Evolutionary conservation across 495 filamentous ascomycete species (phyloP), one percentile per base, ranked within the genome.

Genomic region (Neurospora sublineolata): DNA sequence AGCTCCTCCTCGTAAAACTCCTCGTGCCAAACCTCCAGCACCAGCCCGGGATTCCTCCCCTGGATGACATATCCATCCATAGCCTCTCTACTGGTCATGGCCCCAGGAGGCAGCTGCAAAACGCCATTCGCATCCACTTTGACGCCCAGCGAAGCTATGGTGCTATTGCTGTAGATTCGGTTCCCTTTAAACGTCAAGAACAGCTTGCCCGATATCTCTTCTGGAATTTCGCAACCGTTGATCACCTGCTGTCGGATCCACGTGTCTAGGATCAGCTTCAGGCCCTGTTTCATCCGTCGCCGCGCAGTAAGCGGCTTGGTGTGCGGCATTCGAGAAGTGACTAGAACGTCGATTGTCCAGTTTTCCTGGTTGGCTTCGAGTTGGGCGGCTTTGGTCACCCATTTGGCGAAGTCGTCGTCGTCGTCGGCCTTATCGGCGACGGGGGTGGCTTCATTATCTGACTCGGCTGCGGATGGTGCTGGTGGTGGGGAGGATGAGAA

Each of bases 141-240:
- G 38, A 89, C 86, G 37, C 85, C 91, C 70, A 91, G 84, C 38
- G 90, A 89, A 68, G 83, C 87, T 73, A 92, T 91, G 7, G 89
- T 94, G 33, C 90, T 92, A 38, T 89, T 83, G 71, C 91, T 88
- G 75, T 89, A 96, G 3, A 97, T 77, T 72, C 89, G 87, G 67
- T 88, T 88, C 9, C 88, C 87, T 69, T 88, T 90, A 91, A 93
- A 97, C 3, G 92, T 94, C 18, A 97, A 79, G 74, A 93, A 91
- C 10, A 97, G 81, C 8, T 82, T 77, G 30, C 79, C 78, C n/a
- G 44, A 68, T 0, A 68, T 46, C 3, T 74, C 72, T 1, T 69
- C 40, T n/a, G 69, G 36, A 12, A 76, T 60, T 0, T 52, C 33
- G 10, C 75, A n/a, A 3, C 52, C 16, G 14, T 40, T 20, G 30